phyloP scores from a whole-genome alignment of 2,329 filamentous ascomycete genomes.

The Aspergillus caelatus region DNA sequence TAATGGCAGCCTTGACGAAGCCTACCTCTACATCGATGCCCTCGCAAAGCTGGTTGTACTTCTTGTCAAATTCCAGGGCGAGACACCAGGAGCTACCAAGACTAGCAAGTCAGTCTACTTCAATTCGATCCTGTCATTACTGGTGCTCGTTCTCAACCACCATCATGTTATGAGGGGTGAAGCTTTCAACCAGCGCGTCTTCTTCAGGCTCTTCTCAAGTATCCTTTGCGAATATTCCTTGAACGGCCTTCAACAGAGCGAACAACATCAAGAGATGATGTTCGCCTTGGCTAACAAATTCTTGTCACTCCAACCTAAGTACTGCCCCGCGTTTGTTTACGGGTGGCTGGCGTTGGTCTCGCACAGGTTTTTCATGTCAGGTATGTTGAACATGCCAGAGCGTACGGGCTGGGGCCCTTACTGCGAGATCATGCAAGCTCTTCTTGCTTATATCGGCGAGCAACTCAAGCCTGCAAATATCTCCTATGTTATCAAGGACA shows the following conservation, averaged over 20 bases:
- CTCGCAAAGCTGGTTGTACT: slow-evolving; percentile 78
- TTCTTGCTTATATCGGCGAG: slow-evolving; percentile 75
- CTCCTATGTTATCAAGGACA: slow-evolving; percentile 71
- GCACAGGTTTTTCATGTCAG: slow-evolving; percentile 82
- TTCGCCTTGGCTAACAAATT: slow-evolving; percentile 72
- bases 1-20: slow-evolving; percentile 62
- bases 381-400: slow-evolving; percentile 69
- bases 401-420: slow-evolving; percentile 76
- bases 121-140: slow-evolving; percentile 75
- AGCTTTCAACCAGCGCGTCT: slow-evolving; percentile 82
- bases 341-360: slow-evolving; percentile 81
- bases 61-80: slow-evolving; percentile 72
- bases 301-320: slow-evolving; percentile 71
- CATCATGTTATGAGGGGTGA: slow-evolving; percentile 82
- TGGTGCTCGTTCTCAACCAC: slow-evolving; percentile 79
- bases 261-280: slow-evolving; percentile 70
- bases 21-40: slow-evolving; percentile 72
- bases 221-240: slow-evolving; percentile 74
- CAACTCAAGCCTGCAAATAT: slow-evolving; percentile 75
- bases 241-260: slow-evolving; percentile 60
- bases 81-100: slow-evolving; percentile 60
- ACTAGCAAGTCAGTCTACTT: slow-evolving; percentile 71
- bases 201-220: slow-evolving; percentile 85
- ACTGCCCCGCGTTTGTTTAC: slow-evolving; percentile 81
- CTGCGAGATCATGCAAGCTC: slow-evolving; percentile 70